phyloP scores from a whole-genome alignment of 179 eudicot genomes.

The Patellifolia procumbens region DNA sequence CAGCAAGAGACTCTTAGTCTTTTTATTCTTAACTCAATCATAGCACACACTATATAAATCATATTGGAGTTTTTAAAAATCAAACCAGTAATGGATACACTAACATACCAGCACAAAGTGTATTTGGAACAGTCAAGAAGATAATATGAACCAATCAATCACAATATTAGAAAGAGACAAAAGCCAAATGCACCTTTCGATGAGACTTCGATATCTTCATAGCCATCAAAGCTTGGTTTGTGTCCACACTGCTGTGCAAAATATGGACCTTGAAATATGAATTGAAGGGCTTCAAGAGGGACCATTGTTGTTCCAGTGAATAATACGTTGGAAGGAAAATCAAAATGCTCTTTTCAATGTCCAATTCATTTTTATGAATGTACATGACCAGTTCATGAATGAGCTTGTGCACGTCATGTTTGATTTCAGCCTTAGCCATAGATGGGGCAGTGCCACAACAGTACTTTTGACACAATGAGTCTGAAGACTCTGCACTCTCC shows the following conservation, averaged over 20 bases:
- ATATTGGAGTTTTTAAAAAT: neutral
- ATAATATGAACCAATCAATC: neutral
- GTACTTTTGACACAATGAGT: slow-evolving; percentile 48
- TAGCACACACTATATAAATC: neutral
- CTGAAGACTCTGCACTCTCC: slow-evolving; percentile 39
- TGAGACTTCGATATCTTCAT: slow-evolving; percentile 83
- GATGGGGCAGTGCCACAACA: slow-evolving; percentile 64
- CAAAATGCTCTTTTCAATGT: slow-evolving; percentile 84
- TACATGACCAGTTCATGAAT: slow-evolving; percentile 69
- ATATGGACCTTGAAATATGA: slow-evolving; percentile 76
- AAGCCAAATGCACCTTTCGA: slow-evolving; percentile 62
- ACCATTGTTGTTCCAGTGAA: slow-evolving; percentile 85
- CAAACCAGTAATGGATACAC: neutral
- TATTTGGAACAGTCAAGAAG: neutral
- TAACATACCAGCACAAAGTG: neutral
- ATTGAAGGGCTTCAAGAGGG: slow-evolving; percentile 57
- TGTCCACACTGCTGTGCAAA: slow-evolving; percentile 84
- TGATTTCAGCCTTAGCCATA: slow-evolving; percentile 57
- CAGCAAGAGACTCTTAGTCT: neutral
- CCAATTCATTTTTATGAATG: slow-evolving; percentile 78
- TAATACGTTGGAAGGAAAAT: slow-evolving; percentile 89
- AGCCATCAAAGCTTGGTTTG: slow-evolving; percentile 78
- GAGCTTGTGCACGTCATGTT: slow-evolving; percentile 60
- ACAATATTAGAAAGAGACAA: slow-evolving; percentile 3
- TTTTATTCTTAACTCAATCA: neutral